A percentile compares a stretch with the other conserved stretches of the same genome.
Evolutionary conservation across 78 protist genomes (phyloP).

Genomic region (Tieghemostelium lacteum): DNA sequence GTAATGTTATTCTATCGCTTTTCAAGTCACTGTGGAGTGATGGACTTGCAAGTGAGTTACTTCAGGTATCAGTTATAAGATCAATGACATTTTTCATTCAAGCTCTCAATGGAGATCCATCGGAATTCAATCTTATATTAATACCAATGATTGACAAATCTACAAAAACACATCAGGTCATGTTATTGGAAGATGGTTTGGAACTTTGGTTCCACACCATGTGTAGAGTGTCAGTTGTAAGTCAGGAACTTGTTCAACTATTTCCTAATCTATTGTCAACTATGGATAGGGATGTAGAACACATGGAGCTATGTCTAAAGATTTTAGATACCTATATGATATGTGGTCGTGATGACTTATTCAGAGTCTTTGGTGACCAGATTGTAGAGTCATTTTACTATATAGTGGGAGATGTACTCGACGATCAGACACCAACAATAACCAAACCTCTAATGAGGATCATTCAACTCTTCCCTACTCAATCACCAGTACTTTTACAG

Average conservation of each 20-base stretch:
- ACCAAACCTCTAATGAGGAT: constrained; percentile 12
- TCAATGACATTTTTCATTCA: constrained; percentile 33
- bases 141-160: constrained; percentile 23
- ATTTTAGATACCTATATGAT: constrained; percentile 37
- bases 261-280: constrained; percentile 2
- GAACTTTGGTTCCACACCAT: constrained; percentile 36
- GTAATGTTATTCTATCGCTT: background rate
- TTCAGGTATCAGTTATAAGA: constrained; percentile 33
- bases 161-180: constrained; percentile 3
- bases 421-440: background rate
- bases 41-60: background rate
- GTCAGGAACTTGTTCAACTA: background rate
- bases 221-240: background rate
- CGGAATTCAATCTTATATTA: constrained; percentile 15
- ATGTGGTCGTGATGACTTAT: constrained; percentile 18
- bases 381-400: background rate
- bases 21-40: constrained; percentile 11
- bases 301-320: background rate
- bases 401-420: constrained; percentile 23
- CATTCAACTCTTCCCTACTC: constrained; percentile 19
- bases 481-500: background rate
- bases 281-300: background rate
- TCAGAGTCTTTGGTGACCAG: background rate
- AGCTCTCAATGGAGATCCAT: constrained; percentile 38
- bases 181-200: constrained; percentile 32